Evolutionary conservation across 1,284 basidiomycete species (phyloP), one percentile per base, ranked within the genome.

Genomic region (Trametes pubescens): DNA sequence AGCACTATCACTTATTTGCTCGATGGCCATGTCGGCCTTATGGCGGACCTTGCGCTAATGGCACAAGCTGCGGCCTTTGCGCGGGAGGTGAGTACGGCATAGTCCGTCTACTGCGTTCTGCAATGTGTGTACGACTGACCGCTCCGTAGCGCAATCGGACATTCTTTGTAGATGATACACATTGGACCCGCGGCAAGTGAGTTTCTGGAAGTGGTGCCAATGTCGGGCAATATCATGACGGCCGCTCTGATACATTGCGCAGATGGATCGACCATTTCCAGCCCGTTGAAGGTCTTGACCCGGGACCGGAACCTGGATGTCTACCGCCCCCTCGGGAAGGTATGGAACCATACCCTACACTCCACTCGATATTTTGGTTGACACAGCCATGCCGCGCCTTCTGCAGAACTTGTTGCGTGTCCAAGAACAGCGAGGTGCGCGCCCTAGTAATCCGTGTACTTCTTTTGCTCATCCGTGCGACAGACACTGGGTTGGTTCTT

Each of bases 161-260:
- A 5, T 78, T 79, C 65, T 66, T 79, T 53, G 69, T 79, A 13
- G 77, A 79, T 48, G 78, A 80, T 62, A 77, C 75, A 5, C 84
- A 86, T 65, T 91, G 89, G 89, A 86, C 88, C 73, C 84, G 89
- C 61, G 89, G 88, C 76, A 87, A 84, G 87, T 86, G 65, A 64
- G 82, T 78, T 2, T 44, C n/a, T n/a, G 7, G 55, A 18, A n/a
- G 37, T 14, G 26, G 6, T 32, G 11, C 16, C 6, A 24, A 13
- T 47, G 7, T 11, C n/a, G 26, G 29, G 29, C 8, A 8, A 22
- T 37, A 26, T 47, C 13, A 52, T 13, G 37, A 55, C 49, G 26
- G 29, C 60, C 22, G 22, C 9, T 37, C 11, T 43, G 35, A 47
- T 11, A 7, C 65, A 21, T 18, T 40, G 8, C 26, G 4, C 22